Conservation (phyloP, 139 green algal genomes). For the Chlorella ohadii region DNA sequence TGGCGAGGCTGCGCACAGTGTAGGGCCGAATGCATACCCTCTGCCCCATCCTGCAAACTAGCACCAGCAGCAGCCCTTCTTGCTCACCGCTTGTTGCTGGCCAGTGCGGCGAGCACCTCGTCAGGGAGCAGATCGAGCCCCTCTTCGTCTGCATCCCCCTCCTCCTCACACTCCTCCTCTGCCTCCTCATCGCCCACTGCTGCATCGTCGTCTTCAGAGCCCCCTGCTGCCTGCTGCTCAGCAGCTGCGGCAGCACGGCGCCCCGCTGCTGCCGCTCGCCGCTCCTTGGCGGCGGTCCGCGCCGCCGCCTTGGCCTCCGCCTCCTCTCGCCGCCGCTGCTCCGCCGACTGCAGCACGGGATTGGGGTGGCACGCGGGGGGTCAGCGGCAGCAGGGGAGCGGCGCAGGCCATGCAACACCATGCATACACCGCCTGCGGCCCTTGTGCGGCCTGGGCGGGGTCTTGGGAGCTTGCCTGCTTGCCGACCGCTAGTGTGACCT, state of each 20-base stretch:
- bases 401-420: not conserved
- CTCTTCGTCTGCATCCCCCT: not conserved
- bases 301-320: slow-evolving; percentile 15
- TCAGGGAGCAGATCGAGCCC: slow-evolving; percentile 20
- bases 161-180: not conserved
- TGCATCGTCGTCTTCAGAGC: not conserved
- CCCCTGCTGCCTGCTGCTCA: slow-evolving; percentile 12
- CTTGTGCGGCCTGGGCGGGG: no score
- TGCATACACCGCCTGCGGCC: not conserved
- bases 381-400: not conserved
- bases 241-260: not conserved
- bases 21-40: no score
- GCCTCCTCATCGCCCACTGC: not conserved
- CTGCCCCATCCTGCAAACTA: no score
- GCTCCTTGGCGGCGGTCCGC: not conserved
- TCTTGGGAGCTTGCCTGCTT: slow-evolving; percentile 8
- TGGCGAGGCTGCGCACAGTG: no score
- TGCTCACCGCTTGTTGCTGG: slow-evolving; percentile 22
- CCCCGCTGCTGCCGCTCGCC: not conserved
- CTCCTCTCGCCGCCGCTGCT: not conserved
- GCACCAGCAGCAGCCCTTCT: not conserved
- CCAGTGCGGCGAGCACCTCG: not conserved
- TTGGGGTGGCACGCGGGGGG: not conserved
- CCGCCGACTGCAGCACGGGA: not conserved
- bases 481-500: slow-evolving; percentile 15